phyloP scores from a whole-genome alignment of 257 asterid species.

The Eustoma russellianum region DNA sequence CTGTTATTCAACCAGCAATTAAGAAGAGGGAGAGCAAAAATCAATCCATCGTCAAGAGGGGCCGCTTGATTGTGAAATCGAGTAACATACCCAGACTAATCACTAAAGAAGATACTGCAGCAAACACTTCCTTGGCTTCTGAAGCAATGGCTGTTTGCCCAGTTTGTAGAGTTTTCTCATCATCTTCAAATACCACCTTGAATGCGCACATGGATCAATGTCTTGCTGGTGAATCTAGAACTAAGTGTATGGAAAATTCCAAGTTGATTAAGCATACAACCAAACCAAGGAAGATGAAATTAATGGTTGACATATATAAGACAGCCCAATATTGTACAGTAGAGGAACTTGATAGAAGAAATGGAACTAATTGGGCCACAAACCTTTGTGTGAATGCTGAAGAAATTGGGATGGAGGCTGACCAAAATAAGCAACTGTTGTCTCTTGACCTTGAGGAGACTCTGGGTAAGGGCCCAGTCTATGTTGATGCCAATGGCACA shows the following conservation, averaged over 20 bases:
- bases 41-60: slow-evolving; percentile 44
- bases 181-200: slow-evolving; percentile 92
- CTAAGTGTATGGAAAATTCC: slow-evolving; percentile 34
- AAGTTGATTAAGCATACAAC: slow-evolving; percentile 59
- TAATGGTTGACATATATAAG: slow-evolving; percentile 65
- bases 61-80: slow-evolving; percentile 45
- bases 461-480: slow-evolving; percentile 59
- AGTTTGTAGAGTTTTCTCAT: slow-evolving; percentile 84
- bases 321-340: slow-evolving; percentile 60
- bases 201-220: slow-evolving; percentile 97
- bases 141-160: slow-evolving; percentile 95
- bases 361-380: slow-evolving; percentile 73
- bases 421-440: slow-evolving; percentile 24
- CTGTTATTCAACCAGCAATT: slow-evolving; percentile 22
- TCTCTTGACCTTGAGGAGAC: slow-evolving; percentile 35
- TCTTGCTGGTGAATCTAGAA: slow-evolving; percentile 60
- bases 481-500: slow-evolving; percentile 71
- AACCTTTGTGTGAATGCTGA: slow-evolving; percentile 25
- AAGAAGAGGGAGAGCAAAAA: slow-evolving; percentile 15
- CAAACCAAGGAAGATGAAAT: slow-evolving; percentile 58
- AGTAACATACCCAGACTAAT: slow-evolving; percentile 29
- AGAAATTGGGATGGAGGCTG: slow-evolving; percentile 28
- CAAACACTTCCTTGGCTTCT: slow-evolving; percentile 28
- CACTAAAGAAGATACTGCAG: slow-evolving; percentile 30
- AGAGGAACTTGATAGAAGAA: slow-evolving; percentile 91